Percentiles rank a stretch among this genome's conserved stretches.
Conservation (phyloP, 2,329 filamentous ascomycete genomes). For the Cladosporium sp. region DNA sequence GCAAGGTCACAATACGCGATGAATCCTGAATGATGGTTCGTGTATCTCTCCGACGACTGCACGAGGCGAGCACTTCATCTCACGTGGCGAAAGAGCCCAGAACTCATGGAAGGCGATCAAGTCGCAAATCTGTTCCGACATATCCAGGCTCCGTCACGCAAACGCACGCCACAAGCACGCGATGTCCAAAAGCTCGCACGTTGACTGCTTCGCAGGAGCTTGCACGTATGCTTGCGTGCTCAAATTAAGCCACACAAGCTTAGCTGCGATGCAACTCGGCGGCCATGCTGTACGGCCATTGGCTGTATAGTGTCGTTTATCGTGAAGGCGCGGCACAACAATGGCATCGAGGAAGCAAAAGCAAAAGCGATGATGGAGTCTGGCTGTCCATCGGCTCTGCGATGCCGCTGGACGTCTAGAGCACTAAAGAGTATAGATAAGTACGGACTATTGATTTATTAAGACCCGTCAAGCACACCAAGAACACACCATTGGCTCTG, state of each 20-base stretch:
- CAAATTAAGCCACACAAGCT: not conserved
- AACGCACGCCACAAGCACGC: not conserved
- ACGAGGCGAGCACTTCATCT: not conserved
- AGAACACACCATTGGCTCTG: not conserved
- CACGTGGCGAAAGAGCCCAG: not conserved
- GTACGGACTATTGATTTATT: not conserved
- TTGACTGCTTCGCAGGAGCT: not conserved
- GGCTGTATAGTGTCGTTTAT: constrained; percentile 32
- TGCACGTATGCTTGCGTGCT: not conserved
- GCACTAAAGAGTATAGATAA: too few species aligned
- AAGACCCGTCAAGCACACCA: not conserved
- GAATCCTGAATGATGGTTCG: not conserved
- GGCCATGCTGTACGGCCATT: not conserved
- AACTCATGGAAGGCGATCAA: not conserved
- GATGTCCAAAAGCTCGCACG: not conserved
- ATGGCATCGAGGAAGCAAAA: not conserved
- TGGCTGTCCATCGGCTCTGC: not conserved
- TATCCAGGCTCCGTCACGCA: not conserved
- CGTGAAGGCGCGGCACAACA: constrained; percentile 42
- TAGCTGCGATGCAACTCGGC: not conserved
- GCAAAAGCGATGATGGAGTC: not conserved
- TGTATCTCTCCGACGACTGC: not conserved
- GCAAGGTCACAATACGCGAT: not conserved
- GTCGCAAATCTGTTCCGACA: not conserved
- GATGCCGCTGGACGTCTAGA: not conserved